Conservation (phyloP, 768 basidiomycete species). For the Auricularia sp. region DNA sequence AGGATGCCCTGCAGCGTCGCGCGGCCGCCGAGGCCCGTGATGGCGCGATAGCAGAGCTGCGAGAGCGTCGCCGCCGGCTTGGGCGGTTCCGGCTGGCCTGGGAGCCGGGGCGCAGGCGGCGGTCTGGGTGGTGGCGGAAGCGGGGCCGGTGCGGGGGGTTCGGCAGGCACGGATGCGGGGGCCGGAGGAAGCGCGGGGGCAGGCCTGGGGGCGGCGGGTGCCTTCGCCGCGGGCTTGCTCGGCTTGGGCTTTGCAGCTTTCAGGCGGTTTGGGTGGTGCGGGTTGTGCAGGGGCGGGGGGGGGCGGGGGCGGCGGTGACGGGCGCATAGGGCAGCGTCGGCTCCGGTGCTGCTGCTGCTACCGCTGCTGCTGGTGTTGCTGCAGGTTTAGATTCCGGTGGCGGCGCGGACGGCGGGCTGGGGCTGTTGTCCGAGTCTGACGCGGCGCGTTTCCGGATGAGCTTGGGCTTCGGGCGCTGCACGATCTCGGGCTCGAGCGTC, state of each 20-base stretch:
- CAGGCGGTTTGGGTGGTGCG: slow-evolving; percentile 43
- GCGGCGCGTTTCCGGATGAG: background rate
- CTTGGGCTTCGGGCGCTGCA: background rate
- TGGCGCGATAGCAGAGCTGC: slow-evolving; percentile 81
- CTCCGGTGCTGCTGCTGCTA: background rate
- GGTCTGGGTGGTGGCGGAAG: slow-evolving; percentile 23
- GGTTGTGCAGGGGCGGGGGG: slow-evolving; percentile 35
- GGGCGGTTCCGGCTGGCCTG: slow-evolving; percentile 46
- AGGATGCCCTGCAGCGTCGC: slow-evolving; percentile 89
- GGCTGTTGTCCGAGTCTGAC: background rate
- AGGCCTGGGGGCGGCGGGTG: background rate
- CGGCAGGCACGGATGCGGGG: background rate
- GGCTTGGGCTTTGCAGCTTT: slow-evolving; percentile 23
- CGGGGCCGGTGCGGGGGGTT: slow-evolving; percentile 24
- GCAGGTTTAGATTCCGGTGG: background rate
- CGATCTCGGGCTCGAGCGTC: background rate
- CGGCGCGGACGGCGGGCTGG: background rate
- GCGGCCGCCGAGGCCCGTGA: slow-evolving; percentile 71
- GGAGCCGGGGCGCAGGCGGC: slow-evolving; percentile 22
- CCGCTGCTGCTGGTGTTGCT: background rate
- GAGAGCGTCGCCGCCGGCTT: slow-evolving; percentile 89
- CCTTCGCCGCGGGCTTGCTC: background rate
- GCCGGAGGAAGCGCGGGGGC: background rate
- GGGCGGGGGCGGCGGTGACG: slow-evolving; percentile 18
- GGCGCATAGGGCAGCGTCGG: background rate